phyloP scores from a whole-genome alignment of 176 grass and related monocot genomes.

The Phragmites australis region DNA sequence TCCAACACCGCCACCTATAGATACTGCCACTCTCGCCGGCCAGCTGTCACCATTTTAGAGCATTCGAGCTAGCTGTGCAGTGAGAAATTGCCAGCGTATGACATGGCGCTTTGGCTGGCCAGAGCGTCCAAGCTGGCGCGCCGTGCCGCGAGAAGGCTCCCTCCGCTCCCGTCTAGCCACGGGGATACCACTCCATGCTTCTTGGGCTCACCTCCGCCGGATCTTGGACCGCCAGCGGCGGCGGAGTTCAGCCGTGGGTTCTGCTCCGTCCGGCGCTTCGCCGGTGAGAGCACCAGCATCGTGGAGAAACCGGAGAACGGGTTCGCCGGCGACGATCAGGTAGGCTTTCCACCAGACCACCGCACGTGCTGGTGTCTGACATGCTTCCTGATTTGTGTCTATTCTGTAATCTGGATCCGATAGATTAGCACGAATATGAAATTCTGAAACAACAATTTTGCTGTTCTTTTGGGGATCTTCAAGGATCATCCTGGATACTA shows the following conservation, averaged over 20 bases:
- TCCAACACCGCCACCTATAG: conserved; percentile 29
- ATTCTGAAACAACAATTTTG: background rate
- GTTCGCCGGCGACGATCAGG: conserved; percentile 22
- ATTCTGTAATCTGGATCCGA: background rate
- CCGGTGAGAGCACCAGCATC: conserved; percentile 14
- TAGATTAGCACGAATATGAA: no score
- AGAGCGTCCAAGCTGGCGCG: conserved; percentile 28
- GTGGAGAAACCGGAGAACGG: conserved; percentile 32
- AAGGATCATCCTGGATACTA: background rate
- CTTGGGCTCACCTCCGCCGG: background rate
- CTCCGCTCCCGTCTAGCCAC: background rate
- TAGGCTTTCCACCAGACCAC: background rate
- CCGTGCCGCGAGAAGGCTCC: conserved; percentile 9
- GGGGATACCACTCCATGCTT: background rate
- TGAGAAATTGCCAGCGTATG: background rate
- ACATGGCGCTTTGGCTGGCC: conserved; percentile 33
- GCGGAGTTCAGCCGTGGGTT: background rate
- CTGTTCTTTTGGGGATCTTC: background rate
- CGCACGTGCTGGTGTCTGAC: background rate
- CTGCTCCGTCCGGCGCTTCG: conserved; percentile 47
- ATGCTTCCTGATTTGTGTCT: background rate
- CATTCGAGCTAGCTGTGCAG: background rate
- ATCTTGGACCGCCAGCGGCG: background rate
- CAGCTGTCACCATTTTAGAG: background rate
- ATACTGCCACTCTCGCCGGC: background rate